Base-by-base conservation (phyloP, 495 filamentous ascomycete genomes). In the Trichoderma asperelloides region DNA sequence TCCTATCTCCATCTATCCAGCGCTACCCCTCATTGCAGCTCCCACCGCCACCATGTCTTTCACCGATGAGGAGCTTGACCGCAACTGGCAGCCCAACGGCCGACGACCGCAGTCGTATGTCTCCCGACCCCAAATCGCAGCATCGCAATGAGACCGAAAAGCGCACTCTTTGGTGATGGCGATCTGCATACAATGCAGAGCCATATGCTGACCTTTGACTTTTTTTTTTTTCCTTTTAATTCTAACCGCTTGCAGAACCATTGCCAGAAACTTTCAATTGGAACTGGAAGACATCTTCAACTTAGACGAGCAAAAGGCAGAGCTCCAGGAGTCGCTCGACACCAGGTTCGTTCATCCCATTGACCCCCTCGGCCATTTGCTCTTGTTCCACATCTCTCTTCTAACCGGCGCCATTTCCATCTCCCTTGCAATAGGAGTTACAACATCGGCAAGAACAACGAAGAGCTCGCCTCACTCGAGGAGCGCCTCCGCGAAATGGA, bases 231-330 rank as follows among this genome's bases (percentile, higher is more conserved):
- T 16, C 3, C 25, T 49, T 66, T 30, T 4, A 15, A 69, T 66
- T 67, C 47, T 71, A n/a, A n/a, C n/a, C n/a, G n/a, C n/a, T 65
- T 70, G 39, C 78, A 97, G 93, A 67, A 94, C 91, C 66, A 87
- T 96, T 76, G 93, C 93, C 28, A 88, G 89, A 66, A 89, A 87
- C 66, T 97, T 98, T 81, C 92, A 91, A 39, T 80, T 88, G 28
- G 90, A 91, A 73, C 83, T 98, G 65, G 90, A 96, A 78, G 90
- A 92, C 75, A 88, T 93, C 69, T 98, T 98, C 76, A 84, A 88
- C 70, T 87, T 95, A 71, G 89, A 96, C 70, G 90, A 88, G 72
- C 87, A 86, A 70, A 78, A 97, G 68, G 87, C 90, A 71, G 84
- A 91, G 68, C 83, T 98, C 27, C 85, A 89, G 66, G 84, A 89